These are phyloP conservation scores for Boletus rufocinnamomeus DNA, from an alignment of 768 basidiomycete genomes.

Conservation along the genomic window DNA sequence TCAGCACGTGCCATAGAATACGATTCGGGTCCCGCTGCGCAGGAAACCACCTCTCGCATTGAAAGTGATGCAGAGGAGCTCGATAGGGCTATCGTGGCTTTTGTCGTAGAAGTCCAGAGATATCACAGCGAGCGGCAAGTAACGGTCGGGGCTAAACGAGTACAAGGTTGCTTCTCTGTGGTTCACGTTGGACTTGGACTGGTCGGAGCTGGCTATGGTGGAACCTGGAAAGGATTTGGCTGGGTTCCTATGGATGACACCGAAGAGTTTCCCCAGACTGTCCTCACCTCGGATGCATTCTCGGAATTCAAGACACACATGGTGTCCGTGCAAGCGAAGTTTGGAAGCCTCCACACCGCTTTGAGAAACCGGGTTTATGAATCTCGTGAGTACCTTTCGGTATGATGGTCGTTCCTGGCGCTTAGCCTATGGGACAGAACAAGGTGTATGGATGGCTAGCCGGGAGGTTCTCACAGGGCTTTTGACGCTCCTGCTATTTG, in stretches of 20 bases:
- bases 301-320: slow-evolving; percentile 52
- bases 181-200: slow-evolving; percentile 71
- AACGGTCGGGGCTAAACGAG: slow-evolving; percentile 45
- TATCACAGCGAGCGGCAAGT: slow-evolving; percentile 40
- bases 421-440: slow-evolving; percentile 25
- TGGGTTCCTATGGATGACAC: slow-evolving; percentile 63
- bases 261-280: slow-evolving; percentile 45
- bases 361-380: slow-evolving; percentile 25
- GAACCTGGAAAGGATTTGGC: slow-evolving; percentile 83
- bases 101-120: slow-evolving; percentile 70
- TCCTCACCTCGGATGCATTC: slow-evolving; percentile 54
- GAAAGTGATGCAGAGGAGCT: slow-evolving; percentile 77
- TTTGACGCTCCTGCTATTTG: slow-evolving; percentile 56
- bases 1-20: slow-evolving; percentile 89
- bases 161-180: slow-evolving; percentile 62
- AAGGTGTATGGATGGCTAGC: slow-evolving; percentile 38
- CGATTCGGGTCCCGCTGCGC: slow-evolving; percentile 62
- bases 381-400: slow-evolving; percentile 26
- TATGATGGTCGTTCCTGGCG: neutral
- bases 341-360: slow-evolving; percentile 36
- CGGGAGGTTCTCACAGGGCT: slow-evolving; percentile 57
- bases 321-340: slow-evolving; percentile 51
- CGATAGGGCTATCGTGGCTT: slow-evolving; percentile 67
- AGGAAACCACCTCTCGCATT: slow-evolving; percentile 68
- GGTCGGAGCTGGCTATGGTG: slow-evolving; percentile 78